Conservation (phyloP, 1,284 basidiomycete species). For the Fomitiporia mediterranea region DNA sequence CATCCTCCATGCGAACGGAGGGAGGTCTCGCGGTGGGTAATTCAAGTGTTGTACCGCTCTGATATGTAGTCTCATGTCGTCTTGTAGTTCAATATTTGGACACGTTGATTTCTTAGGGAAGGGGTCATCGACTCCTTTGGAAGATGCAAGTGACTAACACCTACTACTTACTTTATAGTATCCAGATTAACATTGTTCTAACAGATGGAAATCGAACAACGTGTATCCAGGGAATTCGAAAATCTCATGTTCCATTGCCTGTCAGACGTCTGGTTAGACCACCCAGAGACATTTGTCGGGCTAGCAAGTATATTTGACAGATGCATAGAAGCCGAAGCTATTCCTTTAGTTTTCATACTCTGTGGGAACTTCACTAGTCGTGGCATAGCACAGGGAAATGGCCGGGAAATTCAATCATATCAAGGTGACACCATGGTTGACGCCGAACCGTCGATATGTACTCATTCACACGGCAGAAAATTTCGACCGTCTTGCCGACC, state of each 20-base stretch:
- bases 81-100: slow-evolving; percentile 76
- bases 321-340: slow-evolving; percentile 84
- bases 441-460: neutral
- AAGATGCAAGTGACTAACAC: slow-evolving; percentile 67
- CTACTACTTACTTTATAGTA: neutral
- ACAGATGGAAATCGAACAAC: slow-evolving; percentile 54
- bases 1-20: slow-evolving; percentile 95
- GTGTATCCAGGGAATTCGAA: slow-evolving; percentile 61
- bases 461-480: slow-evolving; percentile 49
- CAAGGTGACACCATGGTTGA: slow-evolving; percentile 50
- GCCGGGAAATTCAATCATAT: slow-evolving; percentile 76
- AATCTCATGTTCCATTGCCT: slow-evolving; percentile 91
- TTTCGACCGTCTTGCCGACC: slow-evolving; percentile 81
- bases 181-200: neutral
- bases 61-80: slow-evolving; percentile 3
- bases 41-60: slow-evolving; percentile 10
- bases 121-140: slow-evolving; percentile 85
- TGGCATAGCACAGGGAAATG: slow-evolving; percentile 74
- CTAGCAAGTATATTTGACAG: slow-evolving; percentile 86
- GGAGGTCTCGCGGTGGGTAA: slow-evolving; percentile 66
- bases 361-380: slow-evolving; percentile 94
- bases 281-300: slow-evolving; percentile 75
- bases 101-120: slow-evolving; percentile 94
- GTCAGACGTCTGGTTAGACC: slow-evolving; percentile 94
- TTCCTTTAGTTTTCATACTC: slow-evolving; percentile 83